Evolutionary conservation across 2,329 filamentous ascomycete genomes (phyloP), one percentile per base, ranked within the genome.

Genomic region (Colletotrichum incanum): DNA sequence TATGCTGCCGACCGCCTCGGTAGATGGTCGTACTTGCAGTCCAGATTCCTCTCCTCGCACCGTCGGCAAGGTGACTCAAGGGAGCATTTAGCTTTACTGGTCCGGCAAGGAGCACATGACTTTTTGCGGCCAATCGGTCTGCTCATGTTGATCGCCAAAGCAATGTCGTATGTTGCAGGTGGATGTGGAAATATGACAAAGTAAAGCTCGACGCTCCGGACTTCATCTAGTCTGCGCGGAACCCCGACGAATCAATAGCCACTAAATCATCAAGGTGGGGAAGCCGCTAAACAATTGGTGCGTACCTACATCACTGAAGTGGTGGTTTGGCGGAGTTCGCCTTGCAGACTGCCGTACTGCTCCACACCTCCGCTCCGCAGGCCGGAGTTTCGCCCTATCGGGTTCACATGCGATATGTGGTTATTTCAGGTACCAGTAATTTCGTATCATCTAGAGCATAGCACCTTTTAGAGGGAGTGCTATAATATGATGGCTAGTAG

Each of bases 31-130:
- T 78, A 78, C 43, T 74, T 68, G 67, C 76, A 78, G 41, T 39
- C 37, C 14, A 76, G 31, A 3, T 69, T 68, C 14, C 75, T 74
- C 11, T 74, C 72, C 7, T 59, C 62, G 49, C 76, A 78, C 37
- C 77, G 74, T 11, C 67, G 67, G 54, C 77, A 79, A 2, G 73
- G 65, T 0, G 34, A 56, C 14, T 74, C 76, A 16, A 78, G 76
- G 14, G 73, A 77, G 56, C 78, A 79, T 55, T 75, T 75, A 9
- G 77, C 65, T 58, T 78, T 79, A 16, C 77, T 76, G 18, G 56
- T 23, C n/a, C 77, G 73, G 64, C 77, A 79, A 28, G 67, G 70
- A 41, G 65, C 28, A 68, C 78, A 79, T 1, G 78, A 74, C 60
- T 77, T 79, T 55, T 74, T 73, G 3, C 69, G 63, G 1, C 64